Conservation (phyloP, 2,329 filamentous ascomycete genomes). For the Zymoseptoria ardabiliae region DNA sequence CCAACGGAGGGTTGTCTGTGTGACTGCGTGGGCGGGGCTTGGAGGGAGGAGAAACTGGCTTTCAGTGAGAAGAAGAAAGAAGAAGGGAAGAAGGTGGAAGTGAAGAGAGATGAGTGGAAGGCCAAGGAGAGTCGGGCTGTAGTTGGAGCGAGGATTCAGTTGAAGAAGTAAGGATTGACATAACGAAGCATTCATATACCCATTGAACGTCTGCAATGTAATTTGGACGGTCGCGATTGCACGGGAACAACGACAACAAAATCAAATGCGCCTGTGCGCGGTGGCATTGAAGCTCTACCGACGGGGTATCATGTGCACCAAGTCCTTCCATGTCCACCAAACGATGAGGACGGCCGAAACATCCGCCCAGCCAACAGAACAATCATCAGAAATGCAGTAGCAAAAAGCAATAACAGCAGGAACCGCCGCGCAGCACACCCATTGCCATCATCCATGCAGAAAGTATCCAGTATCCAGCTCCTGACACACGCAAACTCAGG, state of each 20-base stretch:
- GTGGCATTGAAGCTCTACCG: neutral
- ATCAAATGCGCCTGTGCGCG: neutral
- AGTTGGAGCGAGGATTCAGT: constrained; percentile 27
- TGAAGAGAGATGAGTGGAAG: constrained; percentile 36
- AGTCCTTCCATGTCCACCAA: neutral
- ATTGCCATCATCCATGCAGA: neutral
- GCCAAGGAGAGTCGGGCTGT: constrained; percentile 39
- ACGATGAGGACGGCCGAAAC: neutral
- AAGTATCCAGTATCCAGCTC: neutral
- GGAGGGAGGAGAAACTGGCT: constrained; percentile 13
- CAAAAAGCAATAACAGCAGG: neutral
- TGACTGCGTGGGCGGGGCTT: constrained; percentile 39
- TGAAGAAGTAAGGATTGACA: constrained; percentile 5
- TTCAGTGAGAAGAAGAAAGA: constrained; percentile 27
- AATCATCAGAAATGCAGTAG: neutral
- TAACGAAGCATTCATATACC: no score
- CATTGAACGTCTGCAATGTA: no score
- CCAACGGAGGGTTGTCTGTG: constrained; percentile 53
- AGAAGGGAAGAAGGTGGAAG: constrained; percentile 29
- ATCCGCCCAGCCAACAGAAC: neutral
- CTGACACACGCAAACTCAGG: neutral
- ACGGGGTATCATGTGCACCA: neutral
- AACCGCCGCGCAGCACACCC: neutral
- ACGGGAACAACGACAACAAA: neutral
- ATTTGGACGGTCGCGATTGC: no score